Percentiles rank a stretch among this genome's conserved stretches.
These are phyloP conservation scores for Cordyceps cateniannulata DNA, from an alignment of 2,329 filamentous ascomycete species.

Conservation along the genomic window DNA sequence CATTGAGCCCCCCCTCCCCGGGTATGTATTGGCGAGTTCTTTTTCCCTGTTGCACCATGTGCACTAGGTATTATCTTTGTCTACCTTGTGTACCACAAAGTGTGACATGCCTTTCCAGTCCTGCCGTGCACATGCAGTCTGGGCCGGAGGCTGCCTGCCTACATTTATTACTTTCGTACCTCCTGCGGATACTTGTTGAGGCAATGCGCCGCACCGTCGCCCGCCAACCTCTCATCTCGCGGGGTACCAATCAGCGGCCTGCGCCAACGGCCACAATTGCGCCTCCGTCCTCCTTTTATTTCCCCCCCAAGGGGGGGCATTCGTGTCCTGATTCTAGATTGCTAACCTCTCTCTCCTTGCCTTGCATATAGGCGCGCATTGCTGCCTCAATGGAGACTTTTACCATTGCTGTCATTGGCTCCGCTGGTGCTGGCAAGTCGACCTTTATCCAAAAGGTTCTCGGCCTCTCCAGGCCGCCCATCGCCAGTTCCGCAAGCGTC, in stretches of 20 bases:
- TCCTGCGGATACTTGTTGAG: neutral
- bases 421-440: constrained; percentile 61
- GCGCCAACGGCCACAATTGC: neutral
- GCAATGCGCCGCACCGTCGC: neutral
- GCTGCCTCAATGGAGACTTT: constrained; percentile 48
- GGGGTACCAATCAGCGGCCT: neutral
- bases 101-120: constrained; percentile 1
- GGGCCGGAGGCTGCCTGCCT: neutral
- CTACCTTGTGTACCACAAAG: neutral
- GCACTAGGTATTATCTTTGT: neutral
- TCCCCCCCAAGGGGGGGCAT: neutral
- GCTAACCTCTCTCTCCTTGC: neutral
- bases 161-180: too few relatives aligned
- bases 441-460: constrained; percentile 60
- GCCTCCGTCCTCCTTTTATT: constrained; percentile 12
- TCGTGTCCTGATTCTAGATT: neutral
- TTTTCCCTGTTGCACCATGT: neutral
- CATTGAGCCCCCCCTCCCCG: constrained; percentile 25
- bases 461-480: constrained; percentile 46
- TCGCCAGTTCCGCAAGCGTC: constrained; percentile 47
- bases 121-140: neutral
- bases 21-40: constrained; percentile 24
- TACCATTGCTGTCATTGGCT: constrained; percentile 61
- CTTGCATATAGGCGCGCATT: constrained; percentile 21
- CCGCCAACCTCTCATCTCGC: neutral